phyloP scores from a whole-genome alignment of 768 basidiomycete genomes.

The Tylopilus vinaceipallidus region DNA sequence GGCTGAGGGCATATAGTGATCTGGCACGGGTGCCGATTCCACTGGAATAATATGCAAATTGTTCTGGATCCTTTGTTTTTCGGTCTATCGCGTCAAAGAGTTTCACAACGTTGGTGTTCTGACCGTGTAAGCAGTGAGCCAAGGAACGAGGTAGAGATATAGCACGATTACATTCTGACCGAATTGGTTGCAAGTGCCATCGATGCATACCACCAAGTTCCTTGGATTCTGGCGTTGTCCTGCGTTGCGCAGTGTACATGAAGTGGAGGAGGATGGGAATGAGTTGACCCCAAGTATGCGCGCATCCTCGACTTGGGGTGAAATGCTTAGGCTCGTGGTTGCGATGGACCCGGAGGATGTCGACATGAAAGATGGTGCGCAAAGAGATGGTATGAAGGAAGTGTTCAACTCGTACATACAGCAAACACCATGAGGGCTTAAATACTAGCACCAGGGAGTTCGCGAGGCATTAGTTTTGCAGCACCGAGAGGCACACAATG shows the following conservation, averaged over 20 bases:
- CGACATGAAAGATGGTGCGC: neutral
- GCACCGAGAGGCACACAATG: no score
- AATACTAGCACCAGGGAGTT: neutral
- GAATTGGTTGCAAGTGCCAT: no score
- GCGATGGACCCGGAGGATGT: neutral
- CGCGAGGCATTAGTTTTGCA: neutral
- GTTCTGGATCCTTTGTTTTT: no score
- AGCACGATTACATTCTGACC: no score
- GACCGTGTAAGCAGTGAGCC: no score
- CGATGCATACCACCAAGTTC: no score
- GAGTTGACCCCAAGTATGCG: neutral
- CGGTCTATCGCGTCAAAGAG: no score
- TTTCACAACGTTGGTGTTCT: no score
- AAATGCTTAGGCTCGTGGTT: neutral
- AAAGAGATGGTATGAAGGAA: neutral
- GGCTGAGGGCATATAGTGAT: no score
- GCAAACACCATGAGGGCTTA: neutral
- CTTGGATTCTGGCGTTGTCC: neutral
- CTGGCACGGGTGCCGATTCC: no score
- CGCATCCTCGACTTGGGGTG: neutral
- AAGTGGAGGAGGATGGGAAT: neutral
- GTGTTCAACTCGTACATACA: neutral
- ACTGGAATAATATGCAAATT: no score
- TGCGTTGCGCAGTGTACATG: constrained; percentile 11
- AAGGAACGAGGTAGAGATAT: no score